phyloP scores from a whole-genome alignment of 2,329 filamentous ascomycete species.

The Stachybotrys chlorohalonatus region DNA sequence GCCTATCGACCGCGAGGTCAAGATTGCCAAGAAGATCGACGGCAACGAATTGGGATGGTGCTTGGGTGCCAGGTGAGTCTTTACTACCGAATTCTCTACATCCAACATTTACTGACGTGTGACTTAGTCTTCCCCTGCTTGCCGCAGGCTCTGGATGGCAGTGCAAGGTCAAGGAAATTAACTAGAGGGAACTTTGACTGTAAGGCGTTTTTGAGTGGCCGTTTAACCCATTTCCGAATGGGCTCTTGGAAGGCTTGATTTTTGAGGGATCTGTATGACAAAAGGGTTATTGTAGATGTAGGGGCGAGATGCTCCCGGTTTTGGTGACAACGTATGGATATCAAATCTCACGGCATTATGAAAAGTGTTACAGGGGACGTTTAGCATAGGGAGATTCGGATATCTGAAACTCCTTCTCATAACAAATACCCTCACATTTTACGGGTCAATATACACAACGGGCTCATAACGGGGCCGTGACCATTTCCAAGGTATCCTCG shows the following conservation, averaged over 20 bases:
- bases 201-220: slow-evolving; percentile 14
- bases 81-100: neutral
- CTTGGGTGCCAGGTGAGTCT: slow-evolving; percentile 78
- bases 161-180: slow-evolving; percentile 73
- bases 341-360: neutral
- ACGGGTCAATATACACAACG: slow-evolving; percentile 18
- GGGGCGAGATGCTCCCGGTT: neutral
- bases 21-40: slow-evolving; percentile 98
- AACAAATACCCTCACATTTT: slow-evolving; percentile 11
- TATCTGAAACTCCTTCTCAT: neutral
- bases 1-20: slow-evolving; percentile 91
- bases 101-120: slow-evolving; percentile 6
- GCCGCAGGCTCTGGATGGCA: slow-evolving; percentile 79
- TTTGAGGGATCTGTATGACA: neutral
- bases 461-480: slow-evolving; percentile 39
- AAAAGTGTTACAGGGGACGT: neutral
- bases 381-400: neutral
- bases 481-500: slow-evolving; percentile 51
- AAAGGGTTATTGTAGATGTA: neutral
- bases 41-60: slow-evolving; percentile 97
- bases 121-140: slow-evolving; percentile 67
- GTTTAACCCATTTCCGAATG: neutral
- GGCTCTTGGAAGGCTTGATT: neutral
- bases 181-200: slow-evolving; percentile 29
- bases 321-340: no score